These are phyloP conservation scores for Cystofilobasidium bisporidii DNA, from an alignment of 768 basidiomycete species.

Conservation along the genomic window DNA sequence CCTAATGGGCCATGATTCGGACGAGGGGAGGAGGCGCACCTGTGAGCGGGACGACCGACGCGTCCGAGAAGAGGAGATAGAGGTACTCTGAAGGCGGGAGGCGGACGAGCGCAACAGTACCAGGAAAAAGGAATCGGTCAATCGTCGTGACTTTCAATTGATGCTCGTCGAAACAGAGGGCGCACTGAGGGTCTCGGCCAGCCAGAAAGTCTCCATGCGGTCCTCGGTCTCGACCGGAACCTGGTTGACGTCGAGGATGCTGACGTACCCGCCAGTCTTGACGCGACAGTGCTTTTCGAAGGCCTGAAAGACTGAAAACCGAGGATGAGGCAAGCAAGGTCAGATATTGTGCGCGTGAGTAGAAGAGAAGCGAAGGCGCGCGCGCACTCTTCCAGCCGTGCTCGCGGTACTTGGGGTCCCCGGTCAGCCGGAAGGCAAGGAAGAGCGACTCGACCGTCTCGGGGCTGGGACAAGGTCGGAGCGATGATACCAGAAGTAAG, in stretches of 20 bases:
- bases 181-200: constrained; percentile 80
- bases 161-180: background rate
- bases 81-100: constrained; percentile 54
- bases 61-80: constrained; percentile 73
- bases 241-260: constrained; percentile 73
- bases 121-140: too few relatives aligned
- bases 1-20: constrained; percentile 40
- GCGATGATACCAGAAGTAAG: background rate
- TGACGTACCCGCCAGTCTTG: constrained; percentile 71
- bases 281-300: constrained; percentile 57
- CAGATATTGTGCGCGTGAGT: constrained; percentile 39
- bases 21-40: constrained; percentile 46
- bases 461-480: constrained; percentile 47
- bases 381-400: constrained; percentile 37
- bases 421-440: constrained; percentile 79
- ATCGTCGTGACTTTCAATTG: too few relatives aligned
- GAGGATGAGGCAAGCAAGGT: constrained; percentile 40
- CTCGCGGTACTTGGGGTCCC: constrained; percentile 66
- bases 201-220: constrained; percentile 93
- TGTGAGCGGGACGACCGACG: constrained; percentile 58
- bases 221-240: constrained; percentile 60
- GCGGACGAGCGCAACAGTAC: too few relatives aligned
- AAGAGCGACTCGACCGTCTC: constrained; percentile 94
- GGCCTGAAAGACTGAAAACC: constrained; percentile 42
- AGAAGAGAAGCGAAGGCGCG: background rate